Percentiles rank a stretch among this genome's conserved stretches.
Evolutionary conservation across 73 alveolate genomes (phyloP).

Genomic region (Stentor coeruleus): DNA sequence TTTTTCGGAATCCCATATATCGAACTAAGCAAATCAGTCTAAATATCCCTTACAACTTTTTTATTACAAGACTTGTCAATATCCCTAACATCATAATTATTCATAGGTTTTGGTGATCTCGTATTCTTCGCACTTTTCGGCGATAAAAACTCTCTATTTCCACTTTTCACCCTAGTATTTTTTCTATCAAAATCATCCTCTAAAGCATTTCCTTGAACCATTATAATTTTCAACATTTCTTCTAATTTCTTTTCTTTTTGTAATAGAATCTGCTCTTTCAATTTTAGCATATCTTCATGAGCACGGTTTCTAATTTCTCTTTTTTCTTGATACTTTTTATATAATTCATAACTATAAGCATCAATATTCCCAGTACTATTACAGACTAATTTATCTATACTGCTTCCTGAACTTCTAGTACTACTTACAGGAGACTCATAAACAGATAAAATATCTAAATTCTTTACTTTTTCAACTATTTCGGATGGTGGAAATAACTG

Average conservation of each 20-base stretch:
- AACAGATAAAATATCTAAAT: background rate
- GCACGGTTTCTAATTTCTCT: conserved; percentile 11
- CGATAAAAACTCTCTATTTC: background rate
- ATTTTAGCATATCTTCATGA: conserved; percentile 12
- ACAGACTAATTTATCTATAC: background rate
- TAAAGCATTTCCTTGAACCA: background rate
- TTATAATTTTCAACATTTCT: background rate
- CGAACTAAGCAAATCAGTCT: background rate
- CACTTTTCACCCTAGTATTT: background rate
- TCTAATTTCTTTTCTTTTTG: conserved; percentile 5
- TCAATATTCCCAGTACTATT: background rate
- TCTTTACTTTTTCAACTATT: background rate
- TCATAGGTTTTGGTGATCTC: background rate
- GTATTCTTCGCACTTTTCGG: background rate
- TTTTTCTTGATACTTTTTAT: background rate
- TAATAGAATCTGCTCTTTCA: conserved; percentile 7
- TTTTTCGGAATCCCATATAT: conserved; percentile 2
- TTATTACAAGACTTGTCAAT: background rate
- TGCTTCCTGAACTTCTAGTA: background rate
- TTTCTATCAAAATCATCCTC: background rate
- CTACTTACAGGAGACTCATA: background rate
- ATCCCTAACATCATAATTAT: background rate
- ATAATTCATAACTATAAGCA: too few relatives aligned
- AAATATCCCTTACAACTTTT: conserved; percentile 12
- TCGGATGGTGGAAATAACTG: background rate